Conservation (phyloP, 2,329 filamentous ascomycete genomes). For the Ophiostoma sp. region DNA sequence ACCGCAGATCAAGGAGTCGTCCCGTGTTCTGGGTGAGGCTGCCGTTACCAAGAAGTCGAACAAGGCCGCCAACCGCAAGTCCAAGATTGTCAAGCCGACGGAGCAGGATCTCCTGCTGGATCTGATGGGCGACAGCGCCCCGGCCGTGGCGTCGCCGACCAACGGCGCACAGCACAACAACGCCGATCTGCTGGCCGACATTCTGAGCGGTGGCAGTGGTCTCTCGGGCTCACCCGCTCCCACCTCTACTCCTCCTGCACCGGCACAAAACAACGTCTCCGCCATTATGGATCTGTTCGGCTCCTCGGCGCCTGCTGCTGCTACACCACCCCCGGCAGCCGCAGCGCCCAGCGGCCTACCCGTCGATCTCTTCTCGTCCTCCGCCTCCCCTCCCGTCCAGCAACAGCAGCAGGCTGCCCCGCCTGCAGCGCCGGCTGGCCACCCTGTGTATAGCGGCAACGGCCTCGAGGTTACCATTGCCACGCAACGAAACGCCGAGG, state of each 20-base stretch:
- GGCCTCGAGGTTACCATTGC: slow-evolving; percentile 78
- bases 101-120: slow-evolving; percentile 91
- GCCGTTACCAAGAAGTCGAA: slow-evolving; percentile 59
- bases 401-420: slow-evolving; percentile 36
- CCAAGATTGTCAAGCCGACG: slow-evolving; percentile 76
- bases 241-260: slow-evolving; percentile 49
- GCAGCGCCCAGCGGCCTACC: slow-evolving; percentile 41
- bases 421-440: slow-evolving; percentile 47
- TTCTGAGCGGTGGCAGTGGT: slow-evolving; percentile 75
- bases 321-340: slow-evolving; percentile 44
- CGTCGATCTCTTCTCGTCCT: slow-evolving; percentile 54
- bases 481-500: slow-evolving; percentile 78
- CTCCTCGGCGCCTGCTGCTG: slow-evolving; percentile 36
- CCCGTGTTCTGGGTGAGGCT: slow-evolving; percentile 82
- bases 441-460: slow-evolving; percentile 83
- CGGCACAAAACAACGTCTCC: slow-evolving; percentile 58
- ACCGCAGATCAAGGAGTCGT: slow-evolving; percentile 94
- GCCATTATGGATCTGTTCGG: slow-evolving; percentile 92
- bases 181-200: slow-evolving; percentile 86
- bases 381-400: slow-evolving; percentile 45
- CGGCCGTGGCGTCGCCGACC: slow-evolving; percentile 52
- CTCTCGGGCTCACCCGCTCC: slow-evolving; percentile 37
- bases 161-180: slow-evolving; percentile 69
- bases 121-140: slow-evolving; percentile 77
- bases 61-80: slow-evolving; percentile 70